These are phyloP conservation scores for Cornus florida DNA, from an alignment of 148 eudicot species.

Conservation along the genomic window DNA sequence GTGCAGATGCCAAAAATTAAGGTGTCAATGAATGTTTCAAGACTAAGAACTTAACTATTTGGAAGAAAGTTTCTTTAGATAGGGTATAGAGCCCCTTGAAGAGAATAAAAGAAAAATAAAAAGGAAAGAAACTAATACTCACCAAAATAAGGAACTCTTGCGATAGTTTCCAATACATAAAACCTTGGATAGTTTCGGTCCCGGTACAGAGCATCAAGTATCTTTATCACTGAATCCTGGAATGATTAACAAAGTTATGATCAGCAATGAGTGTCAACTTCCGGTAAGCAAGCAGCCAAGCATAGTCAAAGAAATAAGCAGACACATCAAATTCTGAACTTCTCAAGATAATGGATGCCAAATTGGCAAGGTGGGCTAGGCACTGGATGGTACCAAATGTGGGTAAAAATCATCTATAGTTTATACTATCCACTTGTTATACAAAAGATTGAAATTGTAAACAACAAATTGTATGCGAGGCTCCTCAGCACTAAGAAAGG, in stretches of 20 bases:
- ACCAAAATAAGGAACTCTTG: constrained; percentile 99
- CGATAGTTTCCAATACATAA: constrained; percentile 94
- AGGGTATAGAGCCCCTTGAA: neutral
- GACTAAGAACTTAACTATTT: neutral
- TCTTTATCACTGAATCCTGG: constrained; percentile 94
- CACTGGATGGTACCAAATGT: neutral
- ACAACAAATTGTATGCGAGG: neutral
- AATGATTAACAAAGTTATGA: constrained; percentile 22
- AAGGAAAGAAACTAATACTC: constrained; percentile 28
- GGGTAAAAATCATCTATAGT: neutral
- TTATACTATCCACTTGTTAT: too few species aligned
- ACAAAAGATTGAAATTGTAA: neutral
- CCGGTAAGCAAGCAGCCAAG: neutral
- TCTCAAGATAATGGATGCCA: neutral
- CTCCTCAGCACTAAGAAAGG: neutral
- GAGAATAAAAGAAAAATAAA: neutral
- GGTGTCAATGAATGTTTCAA: neutral
- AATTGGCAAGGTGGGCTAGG: neutral
- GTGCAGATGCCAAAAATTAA: neutral
- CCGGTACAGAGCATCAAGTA: constrained; percentile 83
- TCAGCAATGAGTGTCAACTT: constrained; percentile 2
- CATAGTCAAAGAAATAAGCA: neutral
- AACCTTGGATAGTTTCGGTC: constrained; percentile 89
- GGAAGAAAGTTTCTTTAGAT: neutral
- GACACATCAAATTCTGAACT: neutral